These are phyloP conservation scores for Lasiosphaeria miniovina DNA, from an alignment of 495 filamentous ascomycete genomes.

Conservation along the genomic window DNA sequence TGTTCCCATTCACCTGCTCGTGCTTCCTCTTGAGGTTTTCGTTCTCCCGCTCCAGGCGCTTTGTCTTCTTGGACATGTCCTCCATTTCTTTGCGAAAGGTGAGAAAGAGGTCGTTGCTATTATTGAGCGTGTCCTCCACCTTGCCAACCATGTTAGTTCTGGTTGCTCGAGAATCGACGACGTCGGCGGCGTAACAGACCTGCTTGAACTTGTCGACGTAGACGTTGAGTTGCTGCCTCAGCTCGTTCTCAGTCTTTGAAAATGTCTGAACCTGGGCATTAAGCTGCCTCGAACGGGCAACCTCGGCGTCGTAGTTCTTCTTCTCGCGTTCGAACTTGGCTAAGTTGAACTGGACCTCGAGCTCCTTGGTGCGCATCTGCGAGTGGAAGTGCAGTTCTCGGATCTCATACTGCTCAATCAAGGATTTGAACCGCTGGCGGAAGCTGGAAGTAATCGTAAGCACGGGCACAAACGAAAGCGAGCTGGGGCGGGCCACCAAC, in stretches of 20 bases:
- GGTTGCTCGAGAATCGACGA: no score
- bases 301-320: conserved; percentile 79
- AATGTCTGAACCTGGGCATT: conserved; percentile 93
- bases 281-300: conserved; percentile 71
- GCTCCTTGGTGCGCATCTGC: conserved; percentile 85
- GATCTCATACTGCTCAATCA: conserved; percentile 93
- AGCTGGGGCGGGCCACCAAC: conserved; percentile 47
- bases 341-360: conserved; percentile 90
- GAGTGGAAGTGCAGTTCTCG: conserved; percentile 89
- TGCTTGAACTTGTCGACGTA: conserved; percentile 99
- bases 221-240: conserved; percentile 93
- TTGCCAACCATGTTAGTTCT: conserved; percentile 34
- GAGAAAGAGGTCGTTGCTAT: conserved; percentile 95
- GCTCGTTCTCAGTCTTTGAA: conserved; percentile 89
- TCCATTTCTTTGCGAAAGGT: conserved; percentile 99
- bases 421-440: conserved; percentile 83
- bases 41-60: conserved; percentile 95
- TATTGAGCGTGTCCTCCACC: conserved; percentile 99
- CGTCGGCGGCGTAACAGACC: conserved; percentile 53
- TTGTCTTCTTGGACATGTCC: conserved; percentile 99
- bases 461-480: conserved; percentile 6
- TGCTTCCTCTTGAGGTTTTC: conserved; percentile 87
- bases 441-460: conserved; percentile 56
- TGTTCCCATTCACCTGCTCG: conserved; percentile 89
- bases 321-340: conserved; percentile 84